These are phyloP conservation scores for Didymella pomorum DNA, from an alignment of 2,329 filamentous ascomycete species.

Conservation along the genomic window DNA sequence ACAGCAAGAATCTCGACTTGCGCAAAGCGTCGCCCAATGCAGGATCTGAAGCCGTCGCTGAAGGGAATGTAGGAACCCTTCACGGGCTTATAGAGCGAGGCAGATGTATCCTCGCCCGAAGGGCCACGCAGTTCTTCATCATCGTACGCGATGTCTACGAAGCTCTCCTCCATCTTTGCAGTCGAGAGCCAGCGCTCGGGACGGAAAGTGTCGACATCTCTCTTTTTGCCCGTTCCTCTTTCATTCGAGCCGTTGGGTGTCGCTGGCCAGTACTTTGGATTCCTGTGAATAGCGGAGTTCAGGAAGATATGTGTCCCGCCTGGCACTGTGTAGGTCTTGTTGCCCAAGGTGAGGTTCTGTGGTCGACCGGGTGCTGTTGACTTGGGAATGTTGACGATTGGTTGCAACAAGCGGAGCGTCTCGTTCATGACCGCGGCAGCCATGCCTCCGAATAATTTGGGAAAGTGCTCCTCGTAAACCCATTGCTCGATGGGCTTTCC, in stretches of 20 bases:
- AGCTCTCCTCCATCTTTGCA: conserved; percentile 30
- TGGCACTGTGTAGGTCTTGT: conserved; percentile 66
- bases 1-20: conserved; percentile 65
- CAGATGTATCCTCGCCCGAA: conserved; percentile 67
- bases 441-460: conserved; percentile 72
- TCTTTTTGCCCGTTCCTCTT: conserved; percentile 31
- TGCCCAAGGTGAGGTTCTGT: conserved; percentile 68
- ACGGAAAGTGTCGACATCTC: conserved; percentile 71
- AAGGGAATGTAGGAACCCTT: conserved; percentile 65
- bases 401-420: conserved; percentile 74
- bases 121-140: conserved; percentile 67
- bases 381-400: conserved; percentile 77
- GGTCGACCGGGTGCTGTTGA: conserved; percentile 54
- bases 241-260: conserved; percentile 37
- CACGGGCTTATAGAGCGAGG: conserved; percentile 61
- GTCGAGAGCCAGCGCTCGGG: conserved; percentile 74
- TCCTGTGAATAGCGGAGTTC: conserved; percentile 65
- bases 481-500: conserved; percentile 67
- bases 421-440: conserved; percentile 80
- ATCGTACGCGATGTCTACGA: conserved; percentile 53
- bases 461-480: conserved; percentile 74
- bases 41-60: conserved; percentile 63
- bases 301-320: conserved; percentile 65
- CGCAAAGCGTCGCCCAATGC: conserved; percentile 64
- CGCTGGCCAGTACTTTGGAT: conserved; percentile 76